These are phyloP conservation scores for Clavulina sp. DNA, from an alignment of 768 basidiomycete species.

Conservation along the genomic window DNA sequence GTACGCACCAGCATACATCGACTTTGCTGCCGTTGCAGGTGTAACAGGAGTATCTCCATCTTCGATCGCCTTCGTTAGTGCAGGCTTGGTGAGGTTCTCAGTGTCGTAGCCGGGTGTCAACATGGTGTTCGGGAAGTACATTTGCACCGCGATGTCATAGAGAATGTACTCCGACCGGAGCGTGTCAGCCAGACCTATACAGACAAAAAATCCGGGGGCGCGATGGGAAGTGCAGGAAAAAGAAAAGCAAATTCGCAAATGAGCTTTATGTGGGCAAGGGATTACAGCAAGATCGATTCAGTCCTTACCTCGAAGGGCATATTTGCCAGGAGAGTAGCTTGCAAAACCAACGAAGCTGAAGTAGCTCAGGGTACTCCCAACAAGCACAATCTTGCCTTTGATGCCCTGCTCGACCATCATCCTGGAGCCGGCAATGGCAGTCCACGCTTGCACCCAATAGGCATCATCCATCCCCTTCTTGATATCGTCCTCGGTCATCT, in stretches of 20 bases:
- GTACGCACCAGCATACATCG: conserved; percentile 38
- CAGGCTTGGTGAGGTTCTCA: conserved; percentile 65
- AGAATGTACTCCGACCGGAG: conserved; percentile 63
- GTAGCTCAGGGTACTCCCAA: conserved; percentile 49
- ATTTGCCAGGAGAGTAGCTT: conserved; percentile 69
- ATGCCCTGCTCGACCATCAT: conserved; percentile 39
- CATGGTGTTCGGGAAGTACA: conserved; percentile 74
- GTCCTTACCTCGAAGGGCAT: conserved; percentile 56
- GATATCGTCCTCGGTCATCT: conserved; percentile 43
- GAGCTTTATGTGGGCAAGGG: too few species aligned
- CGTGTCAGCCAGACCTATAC: conserved; percentile 61
- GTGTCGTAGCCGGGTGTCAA: conserved; percentile 54
- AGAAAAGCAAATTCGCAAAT: too few species aligned
- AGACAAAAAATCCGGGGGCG: too few species aligned
- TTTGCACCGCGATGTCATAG: conserved; percentile 61
- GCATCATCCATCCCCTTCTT: conserved; percentile 34
- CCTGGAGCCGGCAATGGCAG: conserved; percentile 37
- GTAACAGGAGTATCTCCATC: conserved; percentile 46
- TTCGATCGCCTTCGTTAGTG: conserved; percentile 58
- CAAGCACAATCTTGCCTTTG: conserved; percentile 56
- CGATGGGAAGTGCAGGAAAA: too few species aligned
- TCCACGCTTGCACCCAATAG: conserved; percentile 40
- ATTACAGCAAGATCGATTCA: too few species aligned
- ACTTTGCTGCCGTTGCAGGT: conserved; percentile 43
- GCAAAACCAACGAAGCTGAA: conserved; percentile 65